Evolutionary conservation across 371 early-diverging fungal genomes (phyloP).

Genomic region (Mortierella sp.): DNA sequence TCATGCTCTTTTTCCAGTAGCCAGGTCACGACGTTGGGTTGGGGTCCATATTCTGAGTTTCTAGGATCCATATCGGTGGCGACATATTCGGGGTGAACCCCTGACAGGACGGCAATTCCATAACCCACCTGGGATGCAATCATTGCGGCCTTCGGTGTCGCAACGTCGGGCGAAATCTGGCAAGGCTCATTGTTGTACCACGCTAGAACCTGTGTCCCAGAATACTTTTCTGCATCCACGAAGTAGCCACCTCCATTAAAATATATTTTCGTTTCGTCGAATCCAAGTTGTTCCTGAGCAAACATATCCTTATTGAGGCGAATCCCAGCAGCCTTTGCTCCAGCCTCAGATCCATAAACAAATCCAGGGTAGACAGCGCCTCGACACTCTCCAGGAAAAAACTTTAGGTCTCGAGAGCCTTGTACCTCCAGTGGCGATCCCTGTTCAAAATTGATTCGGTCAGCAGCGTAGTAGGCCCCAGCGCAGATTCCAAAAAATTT

Average conservation of each 20-base stretch:
- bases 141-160: slow-evolving; percentile 58
- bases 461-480: slow-evolving; percentile 89
- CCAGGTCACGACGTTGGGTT: slow-evolving; percentile 57
- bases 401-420: slow-evolving; percentile 79
- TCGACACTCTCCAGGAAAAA: slow-evolving; percentile 78
- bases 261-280: slow-evolving; percentile 61
- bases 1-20: slow-evolving; percentile 61
- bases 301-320: slow-evolving; percentile 21
- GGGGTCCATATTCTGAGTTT: slow-evolving; percentile 54
- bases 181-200: slow-evolving; percentile 62
- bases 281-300: slow-evolving; percentile 14
- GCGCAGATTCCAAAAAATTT: slow-evolving; percentile 94
- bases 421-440: slow-evolving; percentile 74
- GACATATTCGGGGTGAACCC: slow-evolving; percentile 83
- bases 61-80: slow-evolving; percentile 60
- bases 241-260: slow-evolving; percentile 89
- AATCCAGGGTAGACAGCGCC: slow-evolving; percentile 87
- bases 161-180: slow-evolving; percentile 8
- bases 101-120: slow-evolving; percentile 77
- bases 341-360: slow-evolving; percentile 82
- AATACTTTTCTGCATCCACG: slow-evolving; percentile 62
- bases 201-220: slow-evolving; percentile 65
- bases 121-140: slow-evolving; percentile 70
- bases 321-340: slow-evolving; percentile 58
- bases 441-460: slow-evolving; percentile 82